Conservation (phyloP, 2,329 filamentous ascomycete species). For the Colletotrichum liaoningense region DNA sequence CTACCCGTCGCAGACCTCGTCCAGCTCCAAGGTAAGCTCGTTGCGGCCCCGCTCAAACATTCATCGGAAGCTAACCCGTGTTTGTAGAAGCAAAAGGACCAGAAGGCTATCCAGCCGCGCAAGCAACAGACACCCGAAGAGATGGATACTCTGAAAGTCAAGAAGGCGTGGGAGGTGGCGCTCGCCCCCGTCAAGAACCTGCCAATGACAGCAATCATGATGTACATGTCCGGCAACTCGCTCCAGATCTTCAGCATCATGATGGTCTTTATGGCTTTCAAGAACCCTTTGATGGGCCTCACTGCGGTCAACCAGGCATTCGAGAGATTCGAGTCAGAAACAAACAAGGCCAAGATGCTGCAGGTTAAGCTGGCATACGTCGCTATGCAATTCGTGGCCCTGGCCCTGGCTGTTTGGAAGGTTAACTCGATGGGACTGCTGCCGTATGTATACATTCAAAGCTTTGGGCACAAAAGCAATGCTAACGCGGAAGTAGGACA, state of each 20-base stretch:
- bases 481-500: constrained; percentile 67
- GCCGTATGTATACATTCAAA: constrained; percentile 70
- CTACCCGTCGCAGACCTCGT: constrained; percentile 68
- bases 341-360: constrained; percentile 78
- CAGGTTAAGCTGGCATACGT: constrained; percentile 91
- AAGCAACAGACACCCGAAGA: constrained; percentile 81
- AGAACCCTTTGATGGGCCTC: constrained; percentile 90
- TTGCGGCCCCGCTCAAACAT: not conserved
- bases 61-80: not conserved
- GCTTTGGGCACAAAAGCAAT: not conserved
- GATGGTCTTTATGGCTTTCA: constrained; percentile 99
- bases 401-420: constrained; percentile 94
- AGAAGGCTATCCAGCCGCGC: constrained; percentile 61
- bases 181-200: constrained; percentile 92
- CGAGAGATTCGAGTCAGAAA: constrained; percentile 87
- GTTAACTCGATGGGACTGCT: constrained; percentile 95
- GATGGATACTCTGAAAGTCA: constrained; percentile 95
- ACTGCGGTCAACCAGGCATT: constrained; percentile 89
- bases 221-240: constrained; percentile 99
- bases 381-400: constrained; percentile 83
- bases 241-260: constrained; percentile 99
- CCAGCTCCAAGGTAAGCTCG: constrained; percentile 66
- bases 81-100: constrained; percentile 61
- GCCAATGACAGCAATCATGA: constrained; percentile 99
- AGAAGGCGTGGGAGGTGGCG: constrained; percentile 98